These are phyloP conservation scores for Amanita rubescens DNA, from an alignment of 768 basidiomycete species.

Conservation along the genomic window DNA sequence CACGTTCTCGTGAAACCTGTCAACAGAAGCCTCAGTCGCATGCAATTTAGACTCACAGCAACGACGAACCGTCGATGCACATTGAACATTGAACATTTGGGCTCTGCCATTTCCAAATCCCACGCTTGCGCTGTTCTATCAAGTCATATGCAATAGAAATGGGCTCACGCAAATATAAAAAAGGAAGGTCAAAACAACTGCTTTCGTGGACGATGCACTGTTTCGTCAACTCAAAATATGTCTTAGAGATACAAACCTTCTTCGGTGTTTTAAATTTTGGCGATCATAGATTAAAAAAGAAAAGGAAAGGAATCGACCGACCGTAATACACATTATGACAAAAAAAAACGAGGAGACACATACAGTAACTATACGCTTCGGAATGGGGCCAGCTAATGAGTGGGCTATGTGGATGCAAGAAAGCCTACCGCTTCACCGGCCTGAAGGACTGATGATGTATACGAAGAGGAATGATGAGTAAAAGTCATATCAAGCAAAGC, in stretches of 20 bases:
- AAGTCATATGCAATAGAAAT: not conserved
- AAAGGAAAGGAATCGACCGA: conserved; percentile 6
- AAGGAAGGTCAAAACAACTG: not conserved
- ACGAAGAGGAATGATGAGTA: conserved; percentile 2
- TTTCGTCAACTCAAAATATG: not conserved
- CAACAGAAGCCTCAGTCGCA: not conserved
- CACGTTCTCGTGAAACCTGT: not conserved
- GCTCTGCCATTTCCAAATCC: not conserved
- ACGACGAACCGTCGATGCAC: conserved; percentile 3
- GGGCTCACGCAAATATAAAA: not conserved
- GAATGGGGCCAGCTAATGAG: conserved; percentile 4
- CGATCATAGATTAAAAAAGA: not conserved
- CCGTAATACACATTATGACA: conserved; percentile 8
- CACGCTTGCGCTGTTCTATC: not conserved
- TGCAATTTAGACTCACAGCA: not conserved
- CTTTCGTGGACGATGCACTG: not conserved
- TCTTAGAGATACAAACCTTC: conserved; percentile 6
- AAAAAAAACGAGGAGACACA: conserved; percentile 3
- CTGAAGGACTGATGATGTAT: not conserved
- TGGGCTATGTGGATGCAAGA: not conserved
- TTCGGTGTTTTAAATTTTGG: not conserved
- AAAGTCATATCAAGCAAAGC: not conserved
- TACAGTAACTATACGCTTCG: conserved; percentile 6
- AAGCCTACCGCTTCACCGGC: conserved; percentile 4
- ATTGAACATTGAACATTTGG: no score